A percentile compares a stretch with the other conserved stretches of the same genome.
These are phyloP conservation scores for Blastocystis sp. DNA, from an alignment of 352 stramenopile genomes.

Conservation along the genomic window DNA sequence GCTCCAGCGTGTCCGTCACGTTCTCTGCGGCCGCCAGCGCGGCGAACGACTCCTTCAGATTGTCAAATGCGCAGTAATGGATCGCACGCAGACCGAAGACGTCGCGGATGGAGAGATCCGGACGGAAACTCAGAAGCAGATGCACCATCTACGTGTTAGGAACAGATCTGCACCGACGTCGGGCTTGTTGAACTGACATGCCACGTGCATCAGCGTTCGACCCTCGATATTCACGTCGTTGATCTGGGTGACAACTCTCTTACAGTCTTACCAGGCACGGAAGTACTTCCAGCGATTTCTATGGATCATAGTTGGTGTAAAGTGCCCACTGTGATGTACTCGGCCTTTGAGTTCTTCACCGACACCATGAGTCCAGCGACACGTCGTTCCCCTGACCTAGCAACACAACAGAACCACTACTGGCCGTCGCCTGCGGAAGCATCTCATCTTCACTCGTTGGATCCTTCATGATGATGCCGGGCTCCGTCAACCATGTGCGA, in stretches of 20 bases:
- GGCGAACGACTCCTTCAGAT: neutral
- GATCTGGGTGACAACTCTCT: neutral
- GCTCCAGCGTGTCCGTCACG: neutral
- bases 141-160: neutral
- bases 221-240: slow-evolving; percentile 4
- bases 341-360: slow-evolving; percentile 39
- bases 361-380: slow-evolving; percentile 34
- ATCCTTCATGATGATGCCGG: slow-evolving; percentile 40
- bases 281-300: neutral
- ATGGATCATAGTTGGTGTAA: neutral
- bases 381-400: neutral
- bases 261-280: slow-evolving; percentile 7
- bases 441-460: neutral
- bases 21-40: neutral
- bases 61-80: neutral
- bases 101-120: neutral
- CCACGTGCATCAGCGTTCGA: slow-evolving; percentile 13
- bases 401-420: neutral
- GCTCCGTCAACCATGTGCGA: slow-evolving; percentile 42
- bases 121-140: neutral
- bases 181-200: neutral
- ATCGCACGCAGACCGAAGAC: neutral
- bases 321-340: neutral
- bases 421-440: neutral
- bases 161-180: neutral